Percentiles rank a stretch among this genome's conserved stretches.
These are phyloP conservation scores for Inga leiocalycina DNA, from an alignment of 306 rosid species.

Conservation along the genomic window DNA sequence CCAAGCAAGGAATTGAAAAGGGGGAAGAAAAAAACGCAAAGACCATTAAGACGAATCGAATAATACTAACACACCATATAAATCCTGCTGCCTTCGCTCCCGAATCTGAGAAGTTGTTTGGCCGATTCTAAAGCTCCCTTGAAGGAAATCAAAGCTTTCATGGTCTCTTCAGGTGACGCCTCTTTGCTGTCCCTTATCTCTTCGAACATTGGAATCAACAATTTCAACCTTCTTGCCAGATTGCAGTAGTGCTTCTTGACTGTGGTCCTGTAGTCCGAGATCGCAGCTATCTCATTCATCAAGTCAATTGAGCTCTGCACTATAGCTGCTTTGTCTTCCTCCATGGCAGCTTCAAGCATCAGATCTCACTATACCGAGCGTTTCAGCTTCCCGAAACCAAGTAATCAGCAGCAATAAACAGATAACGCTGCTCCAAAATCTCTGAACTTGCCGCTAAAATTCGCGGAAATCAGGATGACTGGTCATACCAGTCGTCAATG, in stretches of 20 bases:
- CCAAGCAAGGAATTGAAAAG: neutral
- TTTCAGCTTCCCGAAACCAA: neutral
- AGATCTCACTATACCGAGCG: conserved; percentile 42
- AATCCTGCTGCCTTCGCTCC: conserved; percentile 84
- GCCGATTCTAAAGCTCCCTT: conserved; percentile 71
- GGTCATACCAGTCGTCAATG: conserved; percentile 36
- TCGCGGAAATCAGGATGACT: conserved; percentile 33
- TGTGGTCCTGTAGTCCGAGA: conserved; percentile 75
- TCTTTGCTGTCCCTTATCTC: conserved; percentile 76
- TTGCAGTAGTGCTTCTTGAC: conserved; percentile 93
- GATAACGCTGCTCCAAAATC: neutral
- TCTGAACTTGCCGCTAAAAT: neutral
- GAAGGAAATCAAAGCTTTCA: conserved; percentile 63
- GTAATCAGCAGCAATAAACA: neutral
- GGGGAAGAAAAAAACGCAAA: neutral
- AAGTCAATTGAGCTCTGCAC: conserved; percentile 57
- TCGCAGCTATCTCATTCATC: conserved; percentile 70
- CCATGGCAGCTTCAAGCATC: conserved; percentile 50
- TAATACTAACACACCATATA: conserved; percentile 69
- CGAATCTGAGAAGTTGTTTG: conserved; percentile 74
- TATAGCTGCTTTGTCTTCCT: conserved; percentile 56
- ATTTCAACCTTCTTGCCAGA: conserved; percentile 85
- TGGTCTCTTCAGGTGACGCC: conserved; percentile 45
- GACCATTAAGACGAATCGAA: neutral
- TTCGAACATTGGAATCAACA: conserved; percentile 86